phyloP scores from a whole-genome alignment of 2,329 filamentous ascomycete genomes.

The Amylocarpus encephaloides region DNA sequence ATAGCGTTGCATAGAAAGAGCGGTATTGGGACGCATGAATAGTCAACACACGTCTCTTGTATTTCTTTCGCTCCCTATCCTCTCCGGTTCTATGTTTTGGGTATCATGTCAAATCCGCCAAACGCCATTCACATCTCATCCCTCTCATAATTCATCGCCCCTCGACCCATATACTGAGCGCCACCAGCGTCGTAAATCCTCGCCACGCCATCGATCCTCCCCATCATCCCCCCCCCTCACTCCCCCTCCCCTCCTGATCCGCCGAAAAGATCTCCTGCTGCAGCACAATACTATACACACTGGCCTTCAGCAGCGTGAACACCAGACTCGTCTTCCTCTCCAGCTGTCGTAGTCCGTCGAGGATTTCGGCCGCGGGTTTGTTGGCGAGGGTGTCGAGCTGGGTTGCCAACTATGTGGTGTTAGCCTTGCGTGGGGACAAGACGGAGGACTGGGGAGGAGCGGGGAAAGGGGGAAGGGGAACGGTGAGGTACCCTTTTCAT shows the following conservation, averaged over 20 bases:
- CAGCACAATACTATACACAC: conserved; percentile 96
- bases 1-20: conserved; percentile 44
- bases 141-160: not conserved
- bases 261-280: conserved; percentile 90
- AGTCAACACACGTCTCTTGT: not conserved
- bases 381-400: conserved; percentile 58
- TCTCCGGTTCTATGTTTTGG: not conserved
- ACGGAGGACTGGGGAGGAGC: not conserved
- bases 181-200: not conserved
- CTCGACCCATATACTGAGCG: not conserved
- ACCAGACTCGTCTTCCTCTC: conserved; percentile 93
- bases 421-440: not conserved
- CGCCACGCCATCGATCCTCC: conserved; percentile 1
- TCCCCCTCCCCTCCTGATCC: conserved; percentile 35
- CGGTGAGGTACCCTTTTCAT: conserved; percentile 69
- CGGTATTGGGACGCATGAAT: not conserved
- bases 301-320: conserved; percentile 93
- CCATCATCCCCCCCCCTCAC: conserved; percentile 1
- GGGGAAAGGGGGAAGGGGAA: not conserved
- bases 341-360: conserved; percentile 78
- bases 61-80: not conserved
- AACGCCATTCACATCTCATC: conserved; percentile 1
- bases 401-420: conserved; percentile 45
- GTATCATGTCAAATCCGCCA: not conserved
- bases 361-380: conserved; percentile 70